Evolutionary conservation across 2,329 filamentous ascomycete genomes (phyloP).

Genomic region (Ophiostoma ulmi): DNA sequence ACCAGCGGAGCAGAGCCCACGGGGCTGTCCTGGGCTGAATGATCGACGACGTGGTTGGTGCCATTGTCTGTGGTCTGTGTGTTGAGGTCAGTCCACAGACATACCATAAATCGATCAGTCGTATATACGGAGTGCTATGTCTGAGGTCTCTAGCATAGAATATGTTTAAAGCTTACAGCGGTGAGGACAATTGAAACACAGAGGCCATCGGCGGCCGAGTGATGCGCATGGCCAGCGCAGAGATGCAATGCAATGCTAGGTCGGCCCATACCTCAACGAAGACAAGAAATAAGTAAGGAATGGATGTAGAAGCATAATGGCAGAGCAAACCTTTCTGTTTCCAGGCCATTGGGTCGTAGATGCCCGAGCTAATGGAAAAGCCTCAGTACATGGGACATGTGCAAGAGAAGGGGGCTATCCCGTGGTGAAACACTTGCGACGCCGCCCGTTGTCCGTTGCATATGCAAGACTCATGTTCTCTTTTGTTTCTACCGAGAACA

Average conservation of each 20-base stretch:
- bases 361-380: neutral
- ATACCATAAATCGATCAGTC: too few relatives aligned
- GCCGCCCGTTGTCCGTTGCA: neutral
- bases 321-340: neutral
- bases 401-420: neutral
- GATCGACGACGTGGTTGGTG: constrained; percentile 12
- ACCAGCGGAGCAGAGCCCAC: neutral
- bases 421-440: constrained; percentile 6
- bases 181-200: neutral
- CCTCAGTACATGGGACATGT: neutral
- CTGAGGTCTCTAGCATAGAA: neutral
- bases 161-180: neutral
- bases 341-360: neutral
- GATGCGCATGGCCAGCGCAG: constrained; percentile 14
- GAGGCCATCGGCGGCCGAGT: neutral
- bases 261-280: neutral
- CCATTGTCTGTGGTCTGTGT: neutral
- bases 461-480: neutral
- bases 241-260: constrained; percentile 13
- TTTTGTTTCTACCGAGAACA: neutral
- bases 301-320: neutral
- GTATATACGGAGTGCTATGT: neutral
- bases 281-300: too few relatives aligned
- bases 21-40: neutral
- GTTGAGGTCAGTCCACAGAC: neutral